Conservation (phyloP, 2,329 filamentous ascomycete genomes). For the Aspergillus puulaauensis region DNA sequence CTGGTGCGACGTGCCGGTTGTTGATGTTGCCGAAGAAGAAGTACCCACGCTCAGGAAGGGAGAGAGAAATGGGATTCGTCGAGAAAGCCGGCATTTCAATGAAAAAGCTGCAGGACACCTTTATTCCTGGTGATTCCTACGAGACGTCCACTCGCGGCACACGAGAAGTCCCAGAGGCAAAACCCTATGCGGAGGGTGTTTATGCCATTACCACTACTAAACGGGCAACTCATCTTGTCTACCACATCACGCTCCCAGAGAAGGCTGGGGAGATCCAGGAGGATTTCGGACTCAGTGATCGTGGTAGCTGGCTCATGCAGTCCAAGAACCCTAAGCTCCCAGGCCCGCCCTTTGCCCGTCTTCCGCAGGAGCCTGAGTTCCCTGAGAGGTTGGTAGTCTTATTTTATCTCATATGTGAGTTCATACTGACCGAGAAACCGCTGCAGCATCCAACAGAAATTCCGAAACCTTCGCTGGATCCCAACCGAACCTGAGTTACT, state of each 20-base stretch:
- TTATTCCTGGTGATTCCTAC: conserved; percentile 67
- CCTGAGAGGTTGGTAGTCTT: conserved; percentile 60
- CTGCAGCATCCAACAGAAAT: conserved; percentile 66
- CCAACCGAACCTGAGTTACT: conserved; percentile 71
- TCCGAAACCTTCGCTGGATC: conserved; percentile 71
- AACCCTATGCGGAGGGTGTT: conserved; percentile 78
- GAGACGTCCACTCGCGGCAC: conserved; percentile 73
- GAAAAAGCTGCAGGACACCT: conserved; percentile 68
- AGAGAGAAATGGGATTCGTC: conserved; percentile 79
- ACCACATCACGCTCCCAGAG: conserved; percentile 73
- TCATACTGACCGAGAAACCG: not conserved
- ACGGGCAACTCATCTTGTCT: conserved; percentile 72
- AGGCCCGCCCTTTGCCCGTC: conserved; percentile 61
- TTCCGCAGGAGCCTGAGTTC: conserved; percentile 68
- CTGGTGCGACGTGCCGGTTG: conserved; percentile 65
- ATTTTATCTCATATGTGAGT: not conserved
- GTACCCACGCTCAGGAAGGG: conserved; percentile 66
- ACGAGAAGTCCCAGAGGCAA: conserved; percentile 67
- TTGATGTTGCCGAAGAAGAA: conserved; percentile 82
- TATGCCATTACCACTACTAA: conserved; percentile 76
- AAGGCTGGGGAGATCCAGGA: conserved; percentile 70
- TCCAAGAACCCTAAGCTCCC: conserved; percentile 75
- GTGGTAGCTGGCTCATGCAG: conserved; percentile 75
- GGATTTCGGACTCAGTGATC: conserved; percentile 68
- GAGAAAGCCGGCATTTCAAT: conserved; percentile 70